Evolutionary conservation across 805 yeast species (phyloP), one percentile per base, ranked within the genome.

Genomic region (Hanseniaspora nectarophila): DNA sequence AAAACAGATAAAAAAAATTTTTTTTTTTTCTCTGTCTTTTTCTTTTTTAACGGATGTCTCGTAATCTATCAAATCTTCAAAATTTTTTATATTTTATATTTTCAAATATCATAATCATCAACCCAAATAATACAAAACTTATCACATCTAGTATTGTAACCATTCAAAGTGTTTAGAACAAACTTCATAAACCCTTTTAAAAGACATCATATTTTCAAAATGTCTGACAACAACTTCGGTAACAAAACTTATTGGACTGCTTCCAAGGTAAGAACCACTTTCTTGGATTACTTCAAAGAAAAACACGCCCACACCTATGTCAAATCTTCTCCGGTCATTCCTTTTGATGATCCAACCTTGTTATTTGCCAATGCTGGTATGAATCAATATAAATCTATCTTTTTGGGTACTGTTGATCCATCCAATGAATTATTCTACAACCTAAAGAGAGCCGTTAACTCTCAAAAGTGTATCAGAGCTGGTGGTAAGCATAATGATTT

Each of bases 401-500:
- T 92, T 67, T 73, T 89, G 63, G 99, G 99, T 52, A 89, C 97
- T 9, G 97, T 88, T 44, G 97, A 92, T 61, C 99, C 99, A 31
- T 73, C 90, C 21, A 81, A 92, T 42, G 92, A 88, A 45, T 24
- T 49, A 4, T 84, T 90, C 63, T 82, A 87, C 60, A 72, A 74
- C 57, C 74, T 92, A 68, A 86, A 83, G 64, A 77, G 96, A 59
- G 96, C 98, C 45, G 83, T 78, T 60, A 90, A 92, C 75, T 87
- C 97, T 15, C 99, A 92, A 66, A 92, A 92, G 69, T 92, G 97
- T 77, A 90, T 92, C 62, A 82, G 99, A 73, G 99, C 99, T 31
- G 99, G 99, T 69, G 99, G 99, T 68, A 92, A 92, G 70, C 99
- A 92, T 70, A 84, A 84, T 61, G 98, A 92, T 72, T 78, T 92